phyloP scores from a whole-genome alignment of 2,329 filamentous ascomycete genomes.

The Didymella lethalis region DNA sequence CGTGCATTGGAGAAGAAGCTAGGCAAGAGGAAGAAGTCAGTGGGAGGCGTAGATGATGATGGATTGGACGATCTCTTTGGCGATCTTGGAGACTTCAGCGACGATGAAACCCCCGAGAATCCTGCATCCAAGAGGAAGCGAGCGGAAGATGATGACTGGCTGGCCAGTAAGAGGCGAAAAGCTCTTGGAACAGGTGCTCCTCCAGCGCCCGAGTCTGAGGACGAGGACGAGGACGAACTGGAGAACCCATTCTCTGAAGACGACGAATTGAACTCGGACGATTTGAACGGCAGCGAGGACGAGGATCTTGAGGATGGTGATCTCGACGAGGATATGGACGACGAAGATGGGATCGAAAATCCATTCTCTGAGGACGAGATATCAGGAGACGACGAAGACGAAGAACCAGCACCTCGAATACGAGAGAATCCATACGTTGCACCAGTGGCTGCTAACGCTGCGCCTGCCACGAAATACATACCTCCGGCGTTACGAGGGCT shows the following conservation, averaged over 20 bases:
- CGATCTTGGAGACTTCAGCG: conserved; percentile 61
- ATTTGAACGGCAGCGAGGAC: conserved; percentile 31
- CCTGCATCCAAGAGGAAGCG: conserved; percentile 63
- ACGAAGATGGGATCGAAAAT: conserved; percentile 34
- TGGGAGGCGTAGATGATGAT: conserved; percentile 76
- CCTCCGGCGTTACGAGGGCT: conserved; percentile 81
- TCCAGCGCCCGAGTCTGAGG: conserved; percentile 24
- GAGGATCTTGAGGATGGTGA: conserved; percentile 29
- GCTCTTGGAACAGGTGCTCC: conserved; percentile 44
- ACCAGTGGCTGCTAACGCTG: conserved; percentile 61
- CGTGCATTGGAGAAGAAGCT: conserved; percentile 85
- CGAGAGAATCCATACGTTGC: conserved; percentile 91
- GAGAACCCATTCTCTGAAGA: conserved; percentile 30
- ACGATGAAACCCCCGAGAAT: conserved; percentile 56
- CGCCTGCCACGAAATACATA: conserved; percentile 74
- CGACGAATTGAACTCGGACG: conserved; percentile 46
- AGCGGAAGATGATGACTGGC: conserved; percentile 67
- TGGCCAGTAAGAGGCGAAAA: conserved; percentile 65
- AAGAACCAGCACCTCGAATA: conserved; percentile 48
- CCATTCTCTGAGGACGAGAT: conserved; percentile 46
- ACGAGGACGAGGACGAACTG: conserved; percentile 39
- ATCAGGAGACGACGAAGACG: conserved; percentile 22
- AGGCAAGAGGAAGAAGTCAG: conserved; percentile 75
- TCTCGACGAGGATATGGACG: conserved; percentile 48
- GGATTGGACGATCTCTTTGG: conserved; percentile 81